A percentile compares a stretch with the other conserved stretches of the same genome.
phyloP scores from a whole-genome alignment of 1,284 basidiomycete genomes.

The Violaceomyces palustris region DNA sequence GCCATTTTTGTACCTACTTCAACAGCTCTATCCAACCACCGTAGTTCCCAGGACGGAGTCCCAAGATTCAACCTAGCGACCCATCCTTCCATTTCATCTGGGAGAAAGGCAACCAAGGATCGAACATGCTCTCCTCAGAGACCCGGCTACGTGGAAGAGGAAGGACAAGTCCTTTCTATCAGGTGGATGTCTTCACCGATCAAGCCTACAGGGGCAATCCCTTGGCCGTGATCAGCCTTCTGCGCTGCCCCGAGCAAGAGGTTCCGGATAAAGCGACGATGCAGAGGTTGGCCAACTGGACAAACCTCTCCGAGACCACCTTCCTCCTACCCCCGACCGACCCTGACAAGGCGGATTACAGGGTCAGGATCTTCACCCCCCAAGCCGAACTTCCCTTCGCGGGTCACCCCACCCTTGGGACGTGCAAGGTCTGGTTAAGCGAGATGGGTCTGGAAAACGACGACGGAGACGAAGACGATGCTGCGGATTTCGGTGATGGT shows the following conservation, averaged over 20 bases:
- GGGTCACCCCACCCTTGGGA: conserved; percentile 43
- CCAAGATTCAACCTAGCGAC: too few relatives aligned
- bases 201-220: conserved; percentile 36
- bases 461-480: too few relatives aligned
- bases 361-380: conserved; percentile 40
- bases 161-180: conserved; percentile 20
- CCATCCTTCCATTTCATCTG: too few relatives aligned
- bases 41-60: too few relatives aligned
- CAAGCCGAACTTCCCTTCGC: conserved; percentile 39
- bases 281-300: conserved; percentile 39
- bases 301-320: conserved; percentile 44
- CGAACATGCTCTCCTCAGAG: too few relatives aligned
- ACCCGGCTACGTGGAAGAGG: too few relatives aligned
- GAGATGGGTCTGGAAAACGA: too few relatives aligned
- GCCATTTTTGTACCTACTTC: too few relatives aligned
- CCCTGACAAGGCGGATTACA: conserved; percentile 25
- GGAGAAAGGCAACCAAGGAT: too few relatives aligned
- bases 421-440: too few relatives aligned
- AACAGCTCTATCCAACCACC: too few relatives aligned
- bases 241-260: conserved; percentile 6
- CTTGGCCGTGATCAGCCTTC: conserved; percentile 32
- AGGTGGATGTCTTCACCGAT: conserved; percentile 39
- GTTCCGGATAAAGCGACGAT: conserved; percentile 24
- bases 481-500: too few relatives aligned
- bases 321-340: conserved; percentile 28